Conservation (phyloP, 805 yeast genomes). For the Pichia exigua region DNA sequence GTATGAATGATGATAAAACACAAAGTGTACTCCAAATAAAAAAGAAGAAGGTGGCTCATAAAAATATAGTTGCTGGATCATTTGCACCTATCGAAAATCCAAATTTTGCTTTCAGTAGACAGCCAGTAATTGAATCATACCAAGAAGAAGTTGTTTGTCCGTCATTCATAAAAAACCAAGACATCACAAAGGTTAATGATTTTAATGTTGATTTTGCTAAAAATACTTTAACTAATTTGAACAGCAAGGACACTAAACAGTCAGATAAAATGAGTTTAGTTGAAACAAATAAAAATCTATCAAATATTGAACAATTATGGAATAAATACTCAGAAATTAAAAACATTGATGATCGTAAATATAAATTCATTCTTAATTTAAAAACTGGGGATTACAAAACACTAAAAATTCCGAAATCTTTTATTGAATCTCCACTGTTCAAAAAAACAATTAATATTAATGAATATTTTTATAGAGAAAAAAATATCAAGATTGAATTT, state of each 20-base stretch:
- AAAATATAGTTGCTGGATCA: neutral
- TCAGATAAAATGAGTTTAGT: neutral
- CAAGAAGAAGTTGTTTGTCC: conserved; percentile 19
- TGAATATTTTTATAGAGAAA: conserved; percentile 1
- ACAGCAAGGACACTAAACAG: neutral
- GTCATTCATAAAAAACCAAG: neutral
- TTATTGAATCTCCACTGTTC: conserved; percentile 5
- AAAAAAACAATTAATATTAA: neutral
- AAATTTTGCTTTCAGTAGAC: conserved; percentile 19
- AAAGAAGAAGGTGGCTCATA: neutral
- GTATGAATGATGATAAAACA: neutral
- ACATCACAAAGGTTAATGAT: neutral
- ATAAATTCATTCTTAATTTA: conserved; percentile 5
- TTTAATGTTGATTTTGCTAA: conserved; percentile 7
- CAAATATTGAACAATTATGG: conserved; percentile 7
- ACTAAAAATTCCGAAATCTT: neutral
- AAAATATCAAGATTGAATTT: conserved; percentile 2
- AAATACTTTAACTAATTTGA: neutral
- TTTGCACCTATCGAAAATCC: conserved; percentile 8
- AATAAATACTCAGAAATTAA: conserved; percentile 1
- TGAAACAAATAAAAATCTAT: neutral
- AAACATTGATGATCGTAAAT: neutral
- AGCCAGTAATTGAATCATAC: conserved; percentile 19
- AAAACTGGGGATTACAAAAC: conserved; percentile 3
- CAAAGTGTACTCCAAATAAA: neutral